Evolutionary conservation across 805 yeast genomes (phyloP).

Genomic region (Gaillardinia entomophila): DNA sequence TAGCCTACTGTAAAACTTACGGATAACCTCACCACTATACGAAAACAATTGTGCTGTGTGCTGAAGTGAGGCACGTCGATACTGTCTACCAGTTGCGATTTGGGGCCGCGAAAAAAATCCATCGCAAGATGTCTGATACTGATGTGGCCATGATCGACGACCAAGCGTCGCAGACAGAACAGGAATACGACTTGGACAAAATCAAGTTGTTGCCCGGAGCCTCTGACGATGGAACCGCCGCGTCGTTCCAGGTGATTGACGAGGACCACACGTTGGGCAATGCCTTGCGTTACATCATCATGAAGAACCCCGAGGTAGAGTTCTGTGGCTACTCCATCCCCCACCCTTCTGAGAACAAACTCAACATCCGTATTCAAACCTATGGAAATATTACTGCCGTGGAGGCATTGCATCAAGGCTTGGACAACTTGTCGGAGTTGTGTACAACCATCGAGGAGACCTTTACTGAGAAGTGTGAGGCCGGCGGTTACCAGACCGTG

Average conservation of each 20-base stretch:
- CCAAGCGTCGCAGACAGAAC: conserved; percentile 31
- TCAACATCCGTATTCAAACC: conserved; percentile 91
- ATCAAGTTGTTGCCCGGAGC: conserved; percentile 76
- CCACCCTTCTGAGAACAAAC: conserved; percentile 89
- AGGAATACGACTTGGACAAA: conserved; percentile 49
- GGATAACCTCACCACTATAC: no score
- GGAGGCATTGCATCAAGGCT: conserved; percentile 88
- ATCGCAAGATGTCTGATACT: conserved; percentile 1
- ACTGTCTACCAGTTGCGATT: no score
- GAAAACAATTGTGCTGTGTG: no score
- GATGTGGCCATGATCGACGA: conserved; percentile 15
- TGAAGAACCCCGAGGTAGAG: conserved; percentile 97
- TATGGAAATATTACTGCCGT: conserved; percentile 81
- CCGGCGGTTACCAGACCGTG: conserved; percentile 44
- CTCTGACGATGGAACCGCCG: conserved; percentile 89
- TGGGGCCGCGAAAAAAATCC: not conserved
- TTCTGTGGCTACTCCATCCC: conserved; percentile 98
- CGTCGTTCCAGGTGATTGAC: conserved; percentile 85
- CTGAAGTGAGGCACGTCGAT: no score
- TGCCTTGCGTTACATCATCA: conserved; percentile 85
- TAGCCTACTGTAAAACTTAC: no score
- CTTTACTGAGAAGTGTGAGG: conserved; percentile 63
- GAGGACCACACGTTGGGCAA: conserved; percentile 98
- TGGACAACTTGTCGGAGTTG: conserved; percentile 74
- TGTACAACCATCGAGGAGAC: conserved; percentile 80